A percentile compares a stretch with the other conserved stretches of the same genome.
phyloP scores from a whole-genome alignment of 2,329 filamentous ascomycete species.

The Raffaelea arxii region DNA sequence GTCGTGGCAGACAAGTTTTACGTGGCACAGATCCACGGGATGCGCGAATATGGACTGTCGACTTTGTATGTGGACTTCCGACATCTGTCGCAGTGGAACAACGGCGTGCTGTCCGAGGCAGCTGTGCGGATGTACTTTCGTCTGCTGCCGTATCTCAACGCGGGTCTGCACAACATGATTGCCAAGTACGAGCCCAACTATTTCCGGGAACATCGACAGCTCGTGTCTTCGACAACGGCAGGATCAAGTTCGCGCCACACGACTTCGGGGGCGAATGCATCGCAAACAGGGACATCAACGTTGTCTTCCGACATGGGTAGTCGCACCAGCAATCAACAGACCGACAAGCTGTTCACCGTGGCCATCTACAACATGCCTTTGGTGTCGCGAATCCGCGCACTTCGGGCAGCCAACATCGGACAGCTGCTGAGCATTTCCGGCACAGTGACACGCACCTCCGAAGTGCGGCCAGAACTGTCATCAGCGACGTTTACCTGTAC shows the following conservation, averaged over 20 bases:
- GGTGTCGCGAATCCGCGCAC: conserved; percentile 72
- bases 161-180: conserved; percentile 84
- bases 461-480: conserved; percentile 89
- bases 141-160: conserved; percentile 83
- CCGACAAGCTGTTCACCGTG: conserved; percentile 88
- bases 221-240: conserved; percentile 39
- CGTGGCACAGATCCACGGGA: conserved; percentile 70
- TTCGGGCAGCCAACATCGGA: conserved; percentile 84
- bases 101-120: conserved; percentile 73
- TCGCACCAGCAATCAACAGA: conserved; percentile 85
- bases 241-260: conserved; percentile 53
- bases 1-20: conserved; percentile 69
- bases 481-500: conserved; percentile 90
- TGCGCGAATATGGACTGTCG: conserved; percentile 65
- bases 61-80: conserved; percentile 82
- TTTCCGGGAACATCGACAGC: conserved; percentile 84
- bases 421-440: conserved; percentile 92
- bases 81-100: conserved; percentile 68
- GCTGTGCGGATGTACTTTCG: conserved; percentile 90
- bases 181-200: conserved; percentile 91
- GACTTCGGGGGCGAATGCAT: conserved; percentile 55
- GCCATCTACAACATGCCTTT: conserved; percentile 90
- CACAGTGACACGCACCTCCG: conserved; percentile 91
- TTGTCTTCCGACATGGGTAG: conserved; percentile 49
- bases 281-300: conserved; percentile 31